These are phyloP conservation scores for Hemisphaericaspora subhashii DNA, from an alignment of 1,139 yeast species.

Conservation along the genomic window DNA sequence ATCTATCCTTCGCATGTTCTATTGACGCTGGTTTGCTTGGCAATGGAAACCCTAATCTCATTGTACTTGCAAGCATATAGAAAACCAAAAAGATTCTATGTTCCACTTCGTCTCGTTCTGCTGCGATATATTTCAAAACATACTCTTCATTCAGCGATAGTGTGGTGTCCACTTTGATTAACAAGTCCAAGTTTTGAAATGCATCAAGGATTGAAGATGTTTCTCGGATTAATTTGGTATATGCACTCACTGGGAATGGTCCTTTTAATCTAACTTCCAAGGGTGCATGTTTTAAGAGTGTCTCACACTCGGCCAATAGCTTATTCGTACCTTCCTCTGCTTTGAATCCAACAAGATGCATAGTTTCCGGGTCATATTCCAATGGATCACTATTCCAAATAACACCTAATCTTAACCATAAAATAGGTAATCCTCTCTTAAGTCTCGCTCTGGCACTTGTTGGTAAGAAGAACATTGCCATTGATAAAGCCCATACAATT, in stretches of 20 bases:
- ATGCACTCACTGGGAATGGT: conserved; percentile 57
- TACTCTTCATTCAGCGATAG: conserved; percentile 55
- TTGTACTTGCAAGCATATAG: conserved; percentile 76
- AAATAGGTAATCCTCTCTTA: conserved; percentile 60
- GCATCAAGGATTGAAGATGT: conserved; percentile 74
- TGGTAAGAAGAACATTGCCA: conserved; percentile 67
- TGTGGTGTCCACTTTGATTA: conserved; percentile 61
- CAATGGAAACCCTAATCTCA: conserved; percentile 72
- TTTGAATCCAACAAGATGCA: conserved; percentile 47
- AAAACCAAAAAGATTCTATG: conserved; percentile 71
- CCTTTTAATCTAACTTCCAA: conserved; percentile 77
- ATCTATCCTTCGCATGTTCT: conserved; percentile 70
- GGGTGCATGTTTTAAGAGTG: conserved; percentile 69
- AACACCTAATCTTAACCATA: conserved; percentile 80
- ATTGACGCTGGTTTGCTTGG: conserved; percentile 79
- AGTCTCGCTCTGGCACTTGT: conserved; percentile 72
- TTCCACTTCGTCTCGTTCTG: conserved; percentile 68
- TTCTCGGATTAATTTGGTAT: conserved; percentile 48
- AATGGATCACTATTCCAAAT: conserved; percentile 68
- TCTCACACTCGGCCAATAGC: conserved; percentile 61
- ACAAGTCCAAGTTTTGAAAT: conserved; percentile 66
- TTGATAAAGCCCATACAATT: conserved; percentile 71
- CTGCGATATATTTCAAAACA: conserved; percentile 54
- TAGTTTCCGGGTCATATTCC: conserved; percentile 27
- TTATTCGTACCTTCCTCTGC: conserved; percentile 55